Evolutionary conservation across 2,329 filamentous ascomycete genomes (phyloP), one percentile per base, ranked within the genome.

Genomic region (Gremmenia infestans): DNA sequence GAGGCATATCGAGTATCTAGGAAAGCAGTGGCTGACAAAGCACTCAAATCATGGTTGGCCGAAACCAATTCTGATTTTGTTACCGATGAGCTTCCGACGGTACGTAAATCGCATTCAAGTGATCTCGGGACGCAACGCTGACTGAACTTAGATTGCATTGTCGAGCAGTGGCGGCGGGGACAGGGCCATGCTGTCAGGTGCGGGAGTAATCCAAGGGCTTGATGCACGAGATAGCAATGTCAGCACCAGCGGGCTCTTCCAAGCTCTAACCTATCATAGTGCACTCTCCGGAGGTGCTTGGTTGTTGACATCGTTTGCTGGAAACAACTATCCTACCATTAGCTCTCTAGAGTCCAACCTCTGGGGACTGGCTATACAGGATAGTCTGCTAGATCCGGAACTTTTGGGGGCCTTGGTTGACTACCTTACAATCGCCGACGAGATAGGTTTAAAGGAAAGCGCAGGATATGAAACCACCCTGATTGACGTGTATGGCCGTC

Each of bases 321-420:
- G 73, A 7, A 77, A 77, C 64, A 74, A 77, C 57, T 77, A 72
- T 63, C 73, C 74, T 2, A 77, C 74, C 2, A 69, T 78, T 50
- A 71, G 70, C 4, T 68, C 66, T 32, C 64, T 79, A 5, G 64
- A 68, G 28, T 64, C 71, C 15, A 68, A 65, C 12, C 63, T 76
- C 2, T 79, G 75, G 76, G 64, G 71, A 25, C 39, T 64, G n/a
- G 67, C 69, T 1, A 73, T 78, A 55, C 55, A 68, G 42, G 65
- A 73, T 46, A 71, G 66, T 56, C 61, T 72, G 4, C 63, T 76
- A 0, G 64, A 70, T 11, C 74, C 75, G 2, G 68, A 61, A 4
- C 69, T 69, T 28, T 49, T 72, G 0, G 54, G 69, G 2, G 68
- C 71, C 3, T 65, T 65, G 9, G 56, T 74, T 2, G 53, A 60